Evolutionary conservation across 177 flowering plant species (phyloP), one percentile per base, ranked within the genome.

Genomic region (Tripterygium wilfordii): DNA sequence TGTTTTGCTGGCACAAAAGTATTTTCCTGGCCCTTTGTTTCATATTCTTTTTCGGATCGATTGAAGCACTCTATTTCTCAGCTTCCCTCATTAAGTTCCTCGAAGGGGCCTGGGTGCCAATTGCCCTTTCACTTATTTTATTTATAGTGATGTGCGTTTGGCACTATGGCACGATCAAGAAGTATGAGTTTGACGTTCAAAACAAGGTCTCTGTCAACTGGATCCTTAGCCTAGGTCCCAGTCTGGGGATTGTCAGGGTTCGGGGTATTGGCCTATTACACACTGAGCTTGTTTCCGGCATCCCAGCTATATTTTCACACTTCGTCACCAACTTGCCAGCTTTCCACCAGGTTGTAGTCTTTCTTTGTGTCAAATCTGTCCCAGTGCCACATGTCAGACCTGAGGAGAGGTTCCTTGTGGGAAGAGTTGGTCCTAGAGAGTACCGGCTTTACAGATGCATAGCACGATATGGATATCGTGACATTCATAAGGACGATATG

Each of bases 291-390:
- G 90, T 83, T 10, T 65, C 90, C 0, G 90, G 90, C 4, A 77
- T 83, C 53, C 90, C 90, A 0, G 82, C 90, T 15, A 77, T 83
- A 9, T 83, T 82, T 69, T 79, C 85, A 27, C 89, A 79, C 45
- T 82, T 82, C 36, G 81, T 82, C 49, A 77, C 89, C 33, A 82
- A 83, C 51, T 80, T 83, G 14, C 90, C 90, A 0, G 90, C 90
- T 28, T 80, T 83, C 62, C 90, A 80, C 54, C 82, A 83, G 51
- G 84, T 83, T 37, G 56, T 83, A 1, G 80, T 83, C 48, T 75
- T 80, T 53, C 72, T 82, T 26, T 82, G 89, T 55, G 42, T 82
- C 38, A 82, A 82, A 49, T 79, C 79, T 0, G 85, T 82, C 18
- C 85, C 89, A 2, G 80, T 82, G 15, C 89, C 86, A 28, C 86